A percentile compares a stretch with the other conserved stretches of the same genome.
Evolutionary conservation across 805 yeast genomes (phyloP).

Genomic region (Candida coleopterorum): DNA sequence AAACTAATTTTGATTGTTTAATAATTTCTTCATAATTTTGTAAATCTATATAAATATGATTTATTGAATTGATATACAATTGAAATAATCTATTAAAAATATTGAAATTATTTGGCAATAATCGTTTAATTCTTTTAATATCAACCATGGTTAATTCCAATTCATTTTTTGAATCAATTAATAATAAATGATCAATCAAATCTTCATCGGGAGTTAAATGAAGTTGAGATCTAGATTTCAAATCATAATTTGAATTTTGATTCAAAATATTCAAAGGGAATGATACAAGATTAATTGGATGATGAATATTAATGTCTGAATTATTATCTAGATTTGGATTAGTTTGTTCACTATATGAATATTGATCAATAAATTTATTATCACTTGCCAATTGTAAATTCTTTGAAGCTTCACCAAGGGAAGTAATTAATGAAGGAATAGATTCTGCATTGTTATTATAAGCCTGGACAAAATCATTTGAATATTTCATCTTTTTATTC

Average conservation of each 20-base stretch:
- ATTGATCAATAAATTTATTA: background rate
- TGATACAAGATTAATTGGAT: background rate
- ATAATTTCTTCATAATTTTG: slow-evolving; percentile 7
- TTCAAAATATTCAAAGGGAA: background rate
- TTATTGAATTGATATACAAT: slow-evolving; percentile 5
- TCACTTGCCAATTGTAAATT: background rate
- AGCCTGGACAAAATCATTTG: slow-evolving; percentile 9
- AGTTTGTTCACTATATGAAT: background rate
- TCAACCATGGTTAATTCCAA: slow-evolving; percentile 10
- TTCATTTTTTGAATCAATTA: slow-evolving; percentile 4
- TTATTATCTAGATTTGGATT: background rate
- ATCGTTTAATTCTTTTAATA: slow-evolving; percentile 9
- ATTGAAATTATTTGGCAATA: slow-evolving; percentile 7
- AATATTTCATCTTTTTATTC: slow-evolving; percentile 8
- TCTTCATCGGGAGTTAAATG: background rate
- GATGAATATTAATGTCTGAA: background rate
- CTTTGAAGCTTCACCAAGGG: slow-evolving; percentile 3
- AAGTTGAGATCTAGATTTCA: background rate
- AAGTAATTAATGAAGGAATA: slow-evolving; percentile 6
- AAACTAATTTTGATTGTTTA: slow-evolving; percentile 6
- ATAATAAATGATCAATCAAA: slow-evolving; percentile 5
- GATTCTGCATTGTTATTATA: slow-evolving; percentile 8
- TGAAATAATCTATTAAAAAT: slow-evolving; percentile 6
- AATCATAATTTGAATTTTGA: background rate
- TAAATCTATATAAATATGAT: slow-evolving; percentile 6